phyloP scores from a whole-genome alignment of 176 grass and related monocot genomes.

The Carex kokanica region DNA sequence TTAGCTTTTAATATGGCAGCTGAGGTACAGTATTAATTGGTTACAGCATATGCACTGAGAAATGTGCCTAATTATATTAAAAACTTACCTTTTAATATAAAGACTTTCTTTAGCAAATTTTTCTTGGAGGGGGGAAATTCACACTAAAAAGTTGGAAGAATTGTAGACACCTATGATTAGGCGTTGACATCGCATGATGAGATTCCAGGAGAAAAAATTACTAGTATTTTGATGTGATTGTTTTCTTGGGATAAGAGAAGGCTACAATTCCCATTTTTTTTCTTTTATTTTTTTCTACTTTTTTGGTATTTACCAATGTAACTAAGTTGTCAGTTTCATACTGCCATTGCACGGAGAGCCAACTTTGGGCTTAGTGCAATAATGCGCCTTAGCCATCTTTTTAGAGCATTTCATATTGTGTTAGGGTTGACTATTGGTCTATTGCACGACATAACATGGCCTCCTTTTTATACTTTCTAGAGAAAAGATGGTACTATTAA shows the following conservation, averaged over 20 bases:
- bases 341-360: constrained; percentile 2
- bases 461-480: constrained; percentile 9
- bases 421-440: constrained; percentile 17
- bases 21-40: not conserved
- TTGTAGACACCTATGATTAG: constrained; percentile 15
- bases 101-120: not conserved
- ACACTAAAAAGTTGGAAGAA: not conserved
- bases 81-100: not conserved
- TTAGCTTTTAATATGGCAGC: too few relatives aligned
- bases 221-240: constrained; percentile 12
- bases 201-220: not conserved
- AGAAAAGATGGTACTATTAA: not conserved
- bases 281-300: not conserved
- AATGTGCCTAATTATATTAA: not conserved
- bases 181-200: constrained; percentile 18
- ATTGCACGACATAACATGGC: not conserved
- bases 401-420: not conserved
- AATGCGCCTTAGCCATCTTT: not conserved
- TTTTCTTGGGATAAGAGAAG: not conserved
- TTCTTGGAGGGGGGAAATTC: not conserved
- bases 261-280: not conserved
- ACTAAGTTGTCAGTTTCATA: constrained; percentile 14
- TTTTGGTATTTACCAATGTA: not conserved
- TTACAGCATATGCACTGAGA: not conserved
- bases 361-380: constrained; percentile 6